phyloP scores from a whole-genome alignment of 169 alveolate species.

The Eimeria zaria region DNA sequence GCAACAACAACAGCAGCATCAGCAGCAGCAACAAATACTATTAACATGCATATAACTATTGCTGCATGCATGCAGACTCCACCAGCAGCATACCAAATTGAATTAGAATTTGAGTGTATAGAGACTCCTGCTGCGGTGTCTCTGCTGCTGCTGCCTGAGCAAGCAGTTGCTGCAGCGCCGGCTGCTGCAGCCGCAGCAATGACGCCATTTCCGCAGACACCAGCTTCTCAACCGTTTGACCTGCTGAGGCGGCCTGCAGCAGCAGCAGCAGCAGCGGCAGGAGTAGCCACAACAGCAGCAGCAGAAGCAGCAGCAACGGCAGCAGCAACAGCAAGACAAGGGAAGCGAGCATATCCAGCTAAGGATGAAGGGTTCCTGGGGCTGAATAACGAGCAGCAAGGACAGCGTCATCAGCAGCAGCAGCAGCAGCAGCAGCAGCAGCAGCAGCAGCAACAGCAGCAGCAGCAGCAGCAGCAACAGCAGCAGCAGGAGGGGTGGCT shows the following conservation, averaged over 20 bases:
- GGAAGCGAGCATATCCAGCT: not conserved
- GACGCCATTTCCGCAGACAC: not conserved
- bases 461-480: not conserved
- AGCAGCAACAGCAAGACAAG: not conserved
- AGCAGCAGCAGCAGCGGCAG: not conserved
- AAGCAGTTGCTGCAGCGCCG: not conserved
- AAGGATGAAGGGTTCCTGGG: too few relatives aligned
- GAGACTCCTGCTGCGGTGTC: not conserved
- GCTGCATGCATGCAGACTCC: not conserved
- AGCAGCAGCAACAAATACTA: too few relatives aligned
- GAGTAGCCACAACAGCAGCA: too few relatives aligned
- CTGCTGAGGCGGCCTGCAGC: constrained; percentile 13
- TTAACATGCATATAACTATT: too few relatives aligned
- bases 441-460: constrained; percentile 3
- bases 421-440: constrained; percentile 3
- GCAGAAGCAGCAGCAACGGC: too few relatives aligned
- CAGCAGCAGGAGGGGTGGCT: too few relatives aligned
- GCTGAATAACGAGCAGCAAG: not conserved
- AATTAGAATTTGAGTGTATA: constrained; percentile 1
- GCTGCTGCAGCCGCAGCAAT: constrained; percentile 30
- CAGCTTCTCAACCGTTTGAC: not conserved
- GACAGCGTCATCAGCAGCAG: not conserved
- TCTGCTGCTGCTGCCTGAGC: not conserved
- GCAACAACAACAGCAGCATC: too few relatives aligned
- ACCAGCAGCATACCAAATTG: not conserved